Evolutionary conservation across 2,329 filamentous ascomycete species (phyloP), one percentile per base, ranked within the genome.

Genomic region (Coleophoma cylindrospora): DNA sequence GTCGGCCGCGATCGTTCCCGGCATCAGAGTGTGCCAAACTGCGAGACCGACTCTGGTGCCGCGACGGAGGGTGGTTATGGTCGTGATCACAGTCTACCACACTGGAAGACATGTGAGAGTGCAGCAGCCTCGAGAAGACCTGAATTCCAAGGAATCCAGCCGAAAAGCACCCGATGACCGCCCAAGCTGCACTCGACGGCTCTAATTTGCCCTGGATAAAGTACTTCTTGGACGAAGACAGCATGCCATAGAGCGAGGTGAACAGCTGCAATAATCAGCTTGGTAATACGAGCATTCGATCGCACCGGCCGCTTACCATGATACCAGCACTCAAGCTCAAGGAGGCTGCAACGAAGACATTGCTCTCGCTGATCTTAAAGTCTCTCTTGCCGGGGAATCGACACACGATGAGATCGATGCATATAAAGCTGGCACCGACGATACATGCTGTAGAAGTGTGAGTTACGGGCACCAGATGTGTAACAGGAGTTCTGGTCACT

Each of bases 251-350:
- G 32, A 97, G 71, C 1, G 92, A 85, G 34, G 91, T 96, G 68
- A 96, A 96, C 38, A 96, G 79, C 91, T 96, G 32, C 17, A 50
- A 37, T 14, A 6, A 36, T 59, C 21, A 55, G 54, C 45, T 52
- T 47, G 27, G 44, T 27, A 10, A 13, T 13, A 12, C 27, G 10
- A 14, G 11, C 17, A 22, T 14, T 21, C 12, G 4, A 15, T 6
- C 11, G n/a, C 27, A 19, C 3, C 41, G n/a, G 34, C 49, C 21
- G 65, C 81, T 57, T 68, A 96, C 91, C 91, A 99, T 95, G 43
- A 97, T 91, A 40, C 94, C 92, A 59, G 96, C 96, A 66, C 91
- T 96, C 56, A 99, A 71, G 68, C 91, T 96, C 53, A 97, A 71
- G 0, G 92, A 96, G 19, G 84, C 83, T 1, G 91, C 91, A 4